Evolutionary conservation across 75 land plant species (phyloP).

Genomic region (Ceratopteris richardii): DNA sequence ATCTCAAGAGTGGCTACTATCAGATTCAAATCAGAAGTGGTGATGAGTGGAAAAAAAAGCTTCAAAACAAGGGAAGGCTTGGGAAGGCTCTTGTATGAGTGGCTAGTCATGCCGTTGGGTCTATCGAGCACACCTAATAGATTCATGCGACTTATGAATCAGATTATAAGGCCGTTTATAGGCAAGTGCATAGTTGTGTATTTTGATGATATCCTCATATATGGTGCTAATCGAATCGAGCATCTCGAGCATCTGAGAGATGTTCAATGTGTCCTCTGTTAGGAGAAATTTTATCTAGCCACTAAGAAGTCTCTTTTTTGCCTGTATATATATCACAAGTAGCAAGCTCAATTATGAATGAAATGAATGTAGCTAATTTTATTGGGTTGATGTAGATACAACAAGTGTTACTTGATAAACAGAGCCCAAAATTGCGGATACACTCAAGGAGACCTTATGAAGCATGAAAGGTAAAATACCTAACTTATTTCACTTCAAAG

Average conservation of each 20-base stretch:
- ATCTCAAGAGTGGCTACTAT: slow-evolving; percentile 14
- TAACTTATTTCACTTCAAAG: too few species aligned
- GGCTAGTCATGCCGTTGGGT: slow-evolving; percentile 20
- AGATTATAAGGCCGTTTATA: slow-evolving; percentile 3
- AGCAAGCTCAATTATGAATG: too few species aligned
- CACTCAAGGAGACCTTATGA: too few species aligned
- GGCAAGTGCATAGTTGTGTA: slow-evolving; percentile 13
- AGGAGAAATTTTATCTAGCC: slow-evolving; percentile 4
- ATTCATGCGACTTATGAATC: slow-evolving; percentile 15
- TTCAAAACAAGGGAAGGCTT: slow-evolving; percentile 12
- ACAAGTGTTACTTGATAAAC: too few species aligned
- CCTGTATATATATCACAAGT: too few species aligned
- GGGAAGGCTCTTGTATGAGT: too few species aligned
- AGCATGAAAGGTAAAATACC: too few species aligned
- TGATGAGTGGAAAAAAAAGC: slow-evolving; percentile 10
- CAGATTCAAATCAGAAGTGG: slow-evolving; percentile 1
- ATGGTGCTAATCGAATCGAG: neutral
- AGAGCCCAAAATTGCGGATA: too few species aligned
- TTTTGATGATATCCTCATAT: slow-evolving; percentile 20
- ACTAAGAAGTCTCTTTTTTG: slow-evolving; percentile 10
- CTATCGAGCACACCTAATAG: slow-evolving; percentile 7
- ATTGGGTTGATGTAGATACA: too few species aligned
- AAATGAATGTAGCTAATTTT: too few species aligned
- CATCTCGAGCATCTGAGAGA: slow-evolving; percentile 6
- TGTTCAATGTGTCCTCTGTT: neutral